Evolutionary conservation across 2,329 filamentous ascomycete genomes (phyloP).

Genomic region (Emmonsia crescens): DNA sequence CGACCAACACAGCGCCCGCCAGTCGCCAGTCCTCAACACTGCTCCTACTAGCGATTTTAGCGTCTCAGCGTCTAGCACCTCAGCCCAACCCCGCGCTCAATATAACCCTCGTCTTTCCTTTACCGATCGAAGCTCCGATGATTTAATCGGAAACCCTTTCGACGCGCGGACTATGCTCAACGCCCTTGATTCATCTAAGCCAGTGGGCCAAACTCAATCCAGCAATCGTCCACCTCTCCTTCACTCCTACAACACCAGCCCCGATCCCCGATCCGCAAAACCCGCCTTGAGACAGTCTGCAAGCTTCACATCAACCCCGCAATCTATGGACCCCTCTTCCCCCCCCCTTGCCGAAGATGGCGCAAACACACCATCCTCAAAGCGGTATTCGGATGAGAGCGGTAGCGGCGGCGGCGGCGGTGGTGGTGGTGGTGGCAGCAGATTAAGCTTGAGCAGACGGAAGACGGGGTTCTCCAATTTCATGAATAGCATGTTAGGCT

Average conservation of each 20-base stretch:
- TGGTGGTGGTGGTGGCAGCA: slow-evolving; percentile 45
- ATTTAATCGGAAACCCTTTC: slow-evolving; percentile 34
- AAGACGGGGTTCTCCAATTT: slow-evolving; percentile 84
- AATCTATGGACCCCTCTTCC: slow-evolving; percentile 41
- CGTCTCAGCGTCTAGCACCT: slow-evolving; percentile 19
- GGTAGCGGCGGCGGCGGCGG: slow-evolving; percentile 54
- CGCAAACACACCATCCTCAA: slow-evolving; percentile 38
- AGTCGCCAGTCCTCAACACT: slow-evolving; percentile 28
- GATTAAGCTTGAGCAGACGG: slow-evolving; percentile 48
- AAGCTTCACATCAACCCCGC: slow-evolving; percentile 49
- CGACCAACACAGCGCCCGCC: slow-evolving; percentile 32
- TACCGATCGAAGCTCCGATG: slow-evolving; percentile 33
- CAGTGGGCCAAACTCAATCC: slow-evolving; percentile 10
- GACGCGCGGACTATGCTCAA: slow-evolving; percentile 36
- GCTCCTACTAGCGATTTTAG: slow-evolving; percentile 20
- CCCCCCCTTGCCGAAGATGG: slow-evolving; percentile 39
- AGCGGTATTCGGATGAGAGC: slow-evolving; percentile 70
- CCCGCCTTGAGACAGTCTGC: slow-evolving; percentile 54
- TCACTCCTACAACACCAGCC: slow-evolving; percentile 40
- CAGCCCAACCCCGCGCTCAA: slow-evolving; percentile 22
- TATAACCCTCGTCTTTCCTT: slow-evolving; percentile 27
- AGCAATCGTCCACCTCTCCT: slow-evolving; percentile 34
- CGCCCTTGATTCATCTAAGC: slow-evolving; percentile 27
- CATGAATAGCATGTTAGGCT: slow-evolving; percentile 72
- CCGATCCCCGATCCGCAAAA: slow-evolving; percentile 41